phyloP scores from a whole-genome alignment of 192 early-diverging fungal species.

The Obelidium mucronatum region DNA sequence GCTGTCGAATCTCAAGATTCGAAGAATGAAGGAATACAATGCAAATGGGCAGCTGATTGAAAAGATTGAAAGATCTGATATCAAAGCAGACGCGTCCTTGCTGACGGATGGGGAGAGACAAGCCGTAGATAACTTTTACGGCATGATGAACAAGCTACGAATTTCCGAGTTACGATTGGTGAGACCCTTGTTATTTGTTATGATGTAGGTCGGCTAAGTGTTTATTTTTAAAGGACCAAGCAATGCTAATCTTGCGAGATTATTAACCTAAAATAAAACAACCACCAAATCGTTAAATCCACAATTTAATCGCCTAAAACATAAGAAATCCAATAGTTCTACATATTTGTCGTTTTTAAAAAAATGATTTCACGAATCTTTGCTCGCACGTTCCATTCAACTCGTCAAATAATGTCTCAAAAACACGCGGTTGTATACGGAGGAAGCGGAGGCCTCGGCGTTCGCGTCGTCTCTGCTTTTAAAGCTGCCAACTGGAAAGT shows the following conservation, averaged over 20 bases:
- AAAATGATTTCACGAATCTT: neutral
- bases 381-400: neutral
- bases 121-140: conserved; percentile 32
- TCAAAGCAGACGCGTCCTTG: conserved; percentile 38
- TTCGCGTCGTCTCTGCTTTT: conserved; percentile 75
- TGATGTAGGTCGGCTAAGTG: neutral
- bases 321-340: neutral
- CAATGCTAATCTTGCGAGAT: conserved; percentile 45
- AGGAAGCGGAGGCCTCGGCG: conserved; percentile 89
- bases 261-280: no score
- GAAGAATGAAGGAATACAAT: conserved; percentile 41
- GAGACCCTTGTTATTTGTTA: neutral
- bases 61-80: conserved; percentile 51
- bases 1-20: conserved; percentile 45
- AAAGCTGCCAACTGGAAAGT: conserved; percentile 76
- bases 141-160: conserved; percentile 34
- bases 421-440: conserved; percentile 85
- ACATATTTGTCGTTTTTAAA: neutral
- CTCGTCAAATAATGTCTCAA: conserved; percentile 1
- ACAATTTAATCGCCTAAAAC: neutral
- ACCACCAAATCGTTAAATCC: no score
- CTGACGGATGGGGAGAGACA: conserved; percentile 46
- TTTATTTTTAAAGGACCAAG: conserved; percentile 20
- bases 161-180: conserved; percentile 41
- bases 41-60: conserved; percentile 45